Base-by-base conservation (phyloP, 176 grass and related monocot genomes). In the Eleusine indica region DNA sequence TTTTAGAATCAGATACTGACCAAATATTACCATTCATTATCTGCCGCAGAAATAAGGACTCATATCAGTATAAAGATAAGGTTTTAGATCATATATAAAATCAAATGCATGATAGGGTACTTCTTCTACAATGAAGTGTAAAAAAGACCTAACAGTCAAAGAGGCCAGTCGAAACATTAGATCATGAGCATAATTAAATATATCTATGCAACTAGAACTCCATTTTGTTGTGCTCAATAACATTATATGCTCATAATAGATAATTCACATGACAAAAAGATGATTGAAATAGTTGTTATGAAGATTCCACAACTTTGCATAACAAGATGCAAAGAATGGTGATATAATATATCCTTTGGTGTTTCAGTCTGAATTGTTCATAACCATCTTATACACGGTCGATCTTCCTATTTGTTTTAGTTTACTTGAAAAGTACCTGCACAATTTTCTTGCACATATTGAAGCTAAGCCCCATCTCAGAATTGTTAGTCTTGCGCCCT, bases 21-120 rank as follows among this genome's bases (percentile, higher is more conserved):
- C 86, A 93, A 79, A 99, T 99, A 60, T 99, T 90, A 9, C 96
- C 96, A 80, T 94, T 87, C 96, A 99, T 99, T 84, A 87, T 87
- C 96, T 99, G 85, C 63, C 57, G 0, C 60, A 80, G 57, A 69
- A 38, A 67, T 44, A 79, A 64, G 44, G 48, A 9, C 17, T 37
- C 74, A 37, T 0, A 32, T 90, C 65, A 79, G 74, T 19, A 77
- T 41, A 78, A 71, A 62, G 0, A 56, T 25, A 22, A 42, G 16
- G 53, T 75, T 21, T 21, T 51, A 44, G 44, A 68, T 68, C 21
- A 80, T 61, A 37, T 4, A 75, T 79, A 41, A 74, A n/a, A 61
- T 65, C 42, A 68, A 71, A 0, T 12, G 48, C 17, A 81, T 63
- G 9, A 73, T 32, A 29, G 16, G 7, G 44, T 28, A 58, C 30